These are phyloP conservation scores for Cytospora piceae DNA, from an alignment of 2,329 filamentous ascomycete species.

Conservation along the genomic window DNA sequence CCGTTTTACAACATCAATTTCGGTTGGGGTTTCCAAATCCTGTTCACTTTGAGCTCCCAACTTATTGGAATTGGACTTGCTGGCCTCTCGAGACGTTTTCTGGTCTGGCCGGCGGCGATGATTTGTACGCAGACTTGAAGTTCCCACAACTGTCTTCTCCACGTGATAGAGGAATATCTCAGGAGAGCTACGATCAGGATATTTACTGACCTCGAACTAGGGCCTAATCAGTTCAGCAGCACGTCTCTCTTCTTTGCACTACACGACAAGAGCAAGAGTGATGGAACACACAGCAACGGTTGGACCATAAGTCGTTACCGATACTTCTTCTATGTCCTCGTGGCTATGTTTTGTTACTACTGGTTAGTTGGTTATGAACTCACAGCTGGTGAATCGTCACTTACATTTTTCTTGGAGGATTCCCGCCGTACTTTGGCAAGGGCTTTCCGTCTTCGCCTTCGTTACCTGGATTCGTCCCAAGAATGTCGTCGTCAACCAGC, in stretches of 20 bases:
- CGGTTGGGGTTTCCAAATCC: conserved; percentile 52
- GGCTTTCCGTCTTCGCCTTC: conserved; percentile 52
- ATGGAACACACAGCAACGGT: conserved; percentile 46
- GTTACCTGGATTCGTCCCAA: conserved; percentile 53
- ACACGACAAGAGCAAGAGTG: conserved; percentile 45
- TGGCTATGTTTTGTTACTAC: conserved; percentile 53
- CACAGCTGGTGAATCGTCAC: not conserved
- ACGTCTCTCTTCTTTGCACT: conserved; percentile 52
- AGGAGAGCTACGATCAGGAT: not conserved
- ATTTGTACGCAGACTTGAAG: conserved; percentile 42
- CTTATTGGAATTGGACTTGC: conserved; percentile 58
- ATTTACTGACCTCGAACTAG: conserved; percentile 7
- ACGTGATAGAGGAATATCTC: not conserved
- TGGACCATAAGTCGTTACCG: conserved; percentile 51
- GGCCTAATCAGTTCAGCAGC: conserved; percentile 47
- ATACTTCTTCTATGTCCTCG: conserved; percentile 49
- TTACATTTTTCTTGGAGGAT: conserved; percentile 11
- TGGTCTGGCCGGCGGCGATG: conserved; percentile 54
- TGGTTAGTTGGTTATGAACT: not conserved
- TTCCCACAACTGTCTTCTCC: no score
- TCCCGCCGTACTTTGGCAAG: conserved; percentile 33
- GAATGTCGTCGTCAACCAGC: conserved; percentile 51
- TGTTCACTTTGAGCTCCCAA: conserved; percentile 54
- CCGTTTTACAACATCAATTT: conserved; percentile 47
- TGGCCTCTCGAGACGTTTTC: conserved; percentile 52